phyloP scores from a whole-genome alignment of 306 rosid genomes.

The Glycine tomentella region DNA sequence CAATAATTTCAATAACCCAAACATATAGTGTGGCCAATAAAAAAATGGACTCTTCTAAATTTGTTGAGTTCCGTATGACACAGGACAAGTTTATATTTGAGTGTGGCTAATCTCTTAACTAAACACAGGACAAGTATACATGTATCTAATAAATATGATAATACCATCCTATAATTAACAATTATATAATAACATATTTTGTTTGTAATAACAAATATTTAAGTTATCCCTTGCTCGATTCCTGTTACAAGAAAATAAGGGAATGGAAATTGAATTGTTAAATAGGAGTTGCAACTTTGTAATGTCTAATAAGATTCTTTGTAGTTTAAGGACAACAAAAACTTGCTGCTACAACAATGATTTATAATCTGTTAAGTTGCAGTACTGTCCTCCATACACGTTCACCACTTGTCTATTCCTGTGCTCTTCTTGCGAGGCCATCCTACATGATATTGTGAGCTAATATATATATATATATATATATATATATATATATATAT shows the following conservation, averaged over 20 bases:
- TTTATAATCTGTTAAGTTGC: conserved; percentile 27
- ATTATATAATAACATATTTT: not conserved
- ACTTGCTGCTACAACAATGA: conserved; percentile 11
- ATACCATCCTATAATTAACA: not conserved
- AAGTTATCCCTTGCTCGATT: not conserved
- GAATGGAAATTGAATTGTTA: too few species aligned
- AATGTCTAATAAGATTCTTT: too few species aligned
- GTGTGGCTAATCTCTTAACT: too few species aligned
- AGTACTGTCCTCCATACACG: not conserved
- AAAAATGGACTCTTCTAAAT: not conserved
- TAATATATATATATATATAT: too few species aligned
- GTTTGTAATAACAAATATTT: not conserved
- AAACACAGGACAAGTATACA: too few species aligned
- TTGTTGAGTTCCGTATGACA: not conserved
- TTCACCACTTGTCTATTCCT: conserved; percentile 8
- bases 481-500: too few species aligned
- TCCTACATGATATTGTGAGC: too few species aligned
- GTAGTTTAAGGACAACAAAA: not conserved
- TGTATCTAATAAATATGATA: not conserved
- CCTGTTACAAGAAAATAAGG: not conserved
- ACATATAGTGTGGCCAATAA: not conserved
- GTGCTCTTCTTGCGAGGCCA: too few species aligned
- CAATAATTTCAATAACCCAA: conserved; percentile 23
- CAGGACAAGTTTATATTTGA: too few species aligned
- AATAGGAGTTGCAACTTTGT: too few species aligned